phyloP scores from a whole-genome alignment of 805 yeast genomes.

The Hanseniaspora jakobsenii region DNA sequence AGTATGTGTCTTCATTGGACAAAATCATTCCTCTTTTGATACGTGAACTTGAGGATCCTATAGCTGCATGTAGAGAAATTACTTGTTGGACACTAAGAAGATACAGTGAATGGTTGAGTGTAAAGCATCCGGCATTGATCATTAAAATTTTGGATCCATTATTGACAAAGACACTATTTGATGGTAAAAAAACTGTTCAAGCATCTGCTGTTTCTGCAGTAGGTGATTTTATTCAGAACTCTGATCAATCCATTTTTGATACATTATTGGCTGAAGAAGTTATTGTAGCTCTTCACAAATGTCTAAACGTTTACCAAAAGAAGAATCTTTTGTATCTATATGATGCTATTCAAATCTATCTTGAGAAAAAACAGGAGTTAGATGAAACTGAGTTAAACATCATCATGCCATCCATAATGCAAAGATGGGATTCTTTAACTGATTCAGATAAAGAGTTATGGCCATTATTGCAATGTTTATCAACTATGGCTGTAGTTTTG shows the following conservation, averaged over 20 bases:
- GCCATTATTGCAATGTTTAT: conserved; percentile 88
- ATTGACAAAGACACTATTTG: conserved; percentile 55
- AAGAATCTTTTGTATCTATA: conserved; percentile 71
- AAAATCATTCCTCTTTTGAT: conserved; percentile 73
- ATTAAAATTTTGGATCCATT: conserved; percentile 69
- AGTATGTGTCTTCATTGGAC: conserved; percentile 58
- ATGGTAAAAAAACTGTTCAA: conserved; percentile 84
- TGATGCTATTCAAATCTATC: conserved; percentile 83
- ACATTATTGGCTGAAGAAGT: conserved; percentile 52
- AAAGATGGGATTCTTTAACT: conserved; percentile 61
- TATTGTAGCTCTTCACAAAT: conserved; percentile 54
- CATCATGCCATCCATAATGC: conserved; percentile 69
- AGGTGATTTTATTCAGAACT: conserved; percentile 67
- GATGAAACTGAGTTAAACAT: conserved; percentile 47
- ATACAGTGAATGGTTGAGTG: conserved; percentile 69
- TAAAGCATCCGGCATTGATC: conserved; percentile 57
- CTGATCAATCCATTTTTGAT: conserved; percentile 50
- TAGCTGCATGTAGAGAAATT: conserved; percentile 82
- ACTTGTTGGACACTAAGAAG: conserved; percentile 92
- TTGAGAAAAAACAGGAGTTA: conserved; percentile 49
- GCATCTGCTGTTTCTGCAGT: conserved; percentile 85
- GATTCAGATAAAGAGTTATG: conserved; percentile 80
- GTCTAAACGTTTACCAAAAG: conserved; percentile 68
- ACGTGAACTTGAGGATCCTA: conserved; percentile 58
- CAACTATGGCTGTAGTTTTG: conserved; percentile 76